Evolutionary conservation across 2,329 filamentous ascomycete genomes (phyloP).

Genomic region (Exophiala spinifera): DNA sequence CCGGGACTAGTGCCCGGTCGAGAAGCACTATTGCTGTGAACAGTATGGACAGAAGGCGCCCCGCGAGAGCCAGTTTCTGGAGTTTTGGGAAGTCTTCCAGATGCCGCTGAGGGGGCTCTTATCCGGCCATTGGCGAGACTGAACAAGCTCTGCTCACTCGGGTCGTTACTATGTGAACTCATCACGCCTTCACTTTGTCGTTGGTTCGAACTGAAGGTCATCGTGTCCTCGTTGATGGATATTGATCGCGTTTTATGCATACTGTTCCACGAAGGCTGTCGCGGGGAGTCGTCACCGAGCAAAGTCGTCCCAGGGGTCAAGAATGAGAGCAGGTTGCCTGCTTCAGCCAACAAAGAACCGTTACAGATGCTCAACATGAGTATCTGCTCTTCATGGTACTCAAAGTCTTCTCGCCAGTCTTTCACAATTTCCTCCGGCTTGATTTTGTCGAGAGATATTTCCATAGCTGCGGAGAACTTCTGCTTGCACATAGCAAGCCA

Average conservation of each 20-base stretch:
- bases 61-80: slow-evolving; percentile 14
- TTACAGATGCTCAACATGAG: slow-evolving; percentile 74
- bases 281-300: slow-evolving; percentile 39
- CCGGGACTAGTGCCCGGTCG: slow-evolving; percentile 26
- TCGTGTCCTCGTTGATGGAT: slow-evolving; percentile 47
- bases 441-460: slow-evolving; percentile 66
- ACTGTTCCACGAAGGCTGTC: slow-evolving; percentile 51
- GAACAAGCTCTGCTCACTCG: slow-evolving; percentile 33
- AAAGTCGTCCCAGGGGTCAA: slow-evolving; percentile 51
- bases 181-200: slow-evolving; percentile 22
- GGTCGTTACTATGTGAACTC: slow-evolving; percentile 52
- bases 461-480: slow-evolving; percentile 51
- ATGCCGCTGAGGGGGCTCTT: slow-evolving; percentile 56
- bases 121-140: slow-evolving; percentile 53
- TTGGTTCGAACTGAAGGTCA: slow-evolving; percentile 45
- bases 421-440: slow-evolving; percentile 71
- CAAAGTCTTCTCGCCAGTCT: slow-evolving; percentile 76
- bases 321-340: slow-evolving; percentile 59
- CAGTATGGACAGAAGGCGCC: slow-evolving; percentile 17
- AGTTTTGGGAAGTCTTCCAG: slow-evolving; percentile 33
- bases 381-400: slow-evolving; percentile 69
- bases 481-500: slow-evolving; percentile 84
- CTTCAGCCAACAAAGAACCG: slow-evolving; percentile 59
- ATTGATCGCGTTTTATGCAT: slow-evolving; percentile 36
- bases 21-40: slow-evolving; percentile 16